Evolutionary conservation across 2,329 filamentous ascomycete genomes (phyloP).

Genomic region (Fusarium guadeloupense): DNA sequence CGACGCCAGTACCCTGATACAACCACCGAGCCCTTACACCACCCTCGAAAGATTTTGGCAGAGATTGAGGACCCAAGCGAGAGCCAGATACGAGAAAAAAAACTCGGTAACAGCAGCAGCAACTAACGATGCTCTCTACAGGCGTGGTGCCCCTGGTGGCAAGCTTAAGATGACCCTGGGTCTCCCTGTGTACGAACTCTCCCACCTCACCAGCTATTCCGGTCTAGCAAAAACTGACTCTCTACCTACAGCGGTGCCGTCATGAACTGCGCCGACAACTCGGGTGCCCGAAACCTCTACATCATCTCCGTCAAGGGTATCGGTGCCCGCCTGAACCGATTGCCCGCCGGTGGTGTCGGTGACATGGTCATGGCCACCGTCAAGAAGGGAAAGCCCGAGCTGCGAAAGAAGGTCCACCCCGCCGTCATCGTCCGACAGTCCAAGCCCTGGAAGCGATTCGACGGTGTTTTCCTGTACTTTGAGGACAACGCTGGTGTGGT

Average conservation of each 20-base stretch:
- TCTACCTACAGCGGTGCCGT: conserved; percentile 81
- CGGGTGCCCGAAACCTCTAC: conserved; percentile 97
- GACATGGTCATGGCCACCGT: conserved; percentile 99
- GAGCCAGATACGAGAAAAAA: conserved; percentile 11
- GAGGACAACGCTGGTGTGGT: conserved; percentile 99
- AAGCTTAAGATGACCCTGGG: conserved; percentile 99
- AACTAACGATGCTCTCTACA: conserved; percentile 53
- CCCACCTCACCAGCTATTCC: conserved; percentile 9
- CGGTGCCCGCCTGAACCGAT: conserved; percentile 95
- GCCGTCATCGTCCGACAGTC: conserved; percentile 98
- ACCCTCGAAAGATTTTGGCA: conserved; percentile 27
- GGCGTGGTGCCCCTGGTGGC: conserved; percentile 95
- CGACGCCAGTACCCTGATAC: not conserved
- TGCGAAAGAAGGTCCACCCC: conserved; percentile 99
- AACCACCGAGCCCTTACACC: not conserved
- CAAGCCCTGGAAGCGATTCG: conserved; percentile 99
- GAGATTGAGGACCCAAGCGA: conserved; percentile 16
- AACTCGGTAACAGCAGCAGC: not conserved
- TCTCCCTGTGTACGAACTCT: conserved; percentile 87
- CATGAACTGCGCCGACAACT: conserved; percentile 99
- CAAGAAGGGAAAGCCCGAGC: conserved; percentile 99
- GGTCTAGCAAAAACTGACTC: conserved; percentile 36
- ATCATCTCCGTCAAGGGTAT: conserved; percentile 99
- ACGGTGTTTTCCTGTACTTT: conserved; percentile 99
- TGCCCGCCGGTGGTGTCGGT: conserved; percentile 96